Percentiles rank a stretch among this genome's conserved stretches.
Conservation (phyloP, 2,329 filamentous ascomycete genomes). For the Penicillium sp. region DNA sequence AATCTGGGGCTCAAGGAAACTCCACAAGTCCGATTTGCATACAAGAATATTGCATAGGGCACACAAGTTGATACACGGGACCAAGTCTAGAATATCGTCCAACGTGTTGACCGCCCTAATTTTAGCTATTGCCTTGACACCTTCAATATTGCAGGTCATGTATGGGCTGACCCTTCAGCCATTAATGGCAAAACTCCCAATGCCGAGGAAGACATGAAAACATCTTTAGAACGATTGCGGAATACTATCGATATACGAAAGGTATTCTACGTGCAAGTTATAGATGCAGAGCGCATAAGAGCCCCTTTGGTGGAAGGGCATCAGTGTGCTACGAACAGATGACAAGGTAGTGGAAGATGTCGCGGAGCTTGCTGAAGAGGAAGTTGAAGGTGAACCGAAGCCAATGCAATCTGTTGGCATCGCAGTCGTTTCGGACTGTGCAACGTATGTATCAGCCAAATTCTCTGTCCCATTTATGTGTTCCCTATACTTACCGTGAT, state of each 20-base stretch:
- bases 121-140: conserved; percentile 73
- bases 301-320: conserved; percentile 55
- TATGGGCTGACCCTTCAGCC: conserved; percentile 64
- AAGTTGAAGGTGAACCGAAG: conserved; percentile 5
- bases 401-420: conserved; percentile 8
- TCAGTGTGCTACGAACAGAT: conserved; percentile 11
- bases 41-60: conserved; percentile 68
- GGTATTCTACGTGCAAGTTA: conserved; percentile 70
- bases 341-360: not conserved
- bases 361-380: not conserved
- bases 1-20: conserved; percentile 58
- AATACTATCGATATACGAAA: conserved; percentile 56
- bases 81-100: conserved; percentile 63
- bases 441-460: not conserved
- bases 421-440: conserved; percentile 7
- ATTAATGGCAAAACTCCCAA: conserved; percentile 39
- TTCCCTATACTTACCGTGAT: conserved; percentile 3
- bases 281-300: conserved; percentile 62
- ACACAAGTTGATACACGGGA: conserved; percentile 69
- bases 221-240: conserved; percentile 54
- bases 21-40: conserved; percentile 63
- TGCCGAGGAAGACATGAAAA: conserved; percentile 9
- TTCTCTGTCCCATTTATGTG: no score
- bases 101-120: conserved; percentile 61
- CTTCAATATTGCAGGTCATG: conserved; percentile 68